phyloP scores from a whole-genome alignment of 164 flowering plant species.

The Aristolochia contorta region DNA sequence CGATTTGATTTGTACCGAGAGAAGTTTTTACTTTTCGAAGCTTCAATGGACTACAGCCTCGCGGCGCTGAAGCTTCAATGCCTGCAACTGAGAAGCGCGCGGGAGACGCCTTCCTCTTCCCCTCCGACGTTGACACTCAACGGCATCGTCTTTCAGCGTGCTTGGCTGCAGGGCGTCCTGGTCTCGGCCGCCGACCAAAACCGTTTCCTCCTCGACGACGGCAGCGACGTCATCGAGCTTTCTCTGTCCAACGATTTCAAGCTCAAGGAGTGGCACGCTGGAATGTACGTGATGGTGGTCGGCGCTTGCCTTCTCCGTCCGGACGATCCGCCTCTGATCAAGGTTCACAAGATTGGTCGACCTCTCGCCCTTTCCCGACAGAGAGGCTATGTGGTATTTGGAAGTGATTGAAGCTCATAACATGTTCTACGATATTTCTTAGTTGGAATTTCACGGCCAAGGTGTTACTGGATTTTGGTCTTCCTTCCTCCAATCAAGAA shows the following conservation, averaged over 20 bases:
- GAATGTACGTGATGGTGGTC: conserved; percentile 89
- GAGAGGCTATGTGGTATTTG: conserved; percentile 94
- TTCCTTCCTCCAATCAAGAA: too few relatives aligned
- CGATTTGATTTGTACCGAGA: too few relatives aligned
- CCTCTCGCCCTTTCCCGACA: conserved; percentile 68
- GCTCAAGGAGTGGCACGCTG: conserved; percentile 53
- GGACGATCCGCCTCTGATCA: conserved; percentile 26
- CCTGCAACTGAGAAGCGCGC: conserved; percentile 46
- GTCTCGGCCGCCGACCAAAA: conserved; percentile 30
- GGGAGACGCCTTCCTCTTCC: conserved; percentile 20
- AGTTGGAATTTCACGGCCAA: conserved; percentile 18
- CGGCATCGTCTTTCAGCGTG: conserved; percentile 85
- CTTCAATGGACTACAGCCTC: conserved; percentile 63
- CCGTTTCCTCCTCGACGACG: conserved; percentile 58
- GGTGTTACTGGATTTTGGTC: too few relatives aligned
- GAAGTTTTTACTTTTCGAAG: background rate
- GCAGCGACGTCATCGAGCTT: conserved; percentile 54
- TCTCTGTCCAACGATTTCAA: conserved; percentile 38
- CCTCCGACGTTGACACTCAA: conserved; percentile 40
- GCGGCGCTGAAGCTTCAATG: conserved; percentile 75
- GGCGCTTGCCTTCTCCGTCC: conserved; percentile 38
- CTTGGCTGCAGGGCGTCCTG: conserved; percentile 85
- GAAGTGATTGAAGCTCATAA: conserved; percentile 81
- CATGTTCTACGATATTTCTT: conserved; percentile 51
- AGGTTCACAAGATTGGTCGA: conserved; percentile 98